A percentile compares a stretch with the other conserved stretches of the same genome.
These are phyloP conservation scores for Aschersonia sp. DNA, from an alignment of 2,329 filamentous ascomycete species.

Conservation along the genomic window DNA sequence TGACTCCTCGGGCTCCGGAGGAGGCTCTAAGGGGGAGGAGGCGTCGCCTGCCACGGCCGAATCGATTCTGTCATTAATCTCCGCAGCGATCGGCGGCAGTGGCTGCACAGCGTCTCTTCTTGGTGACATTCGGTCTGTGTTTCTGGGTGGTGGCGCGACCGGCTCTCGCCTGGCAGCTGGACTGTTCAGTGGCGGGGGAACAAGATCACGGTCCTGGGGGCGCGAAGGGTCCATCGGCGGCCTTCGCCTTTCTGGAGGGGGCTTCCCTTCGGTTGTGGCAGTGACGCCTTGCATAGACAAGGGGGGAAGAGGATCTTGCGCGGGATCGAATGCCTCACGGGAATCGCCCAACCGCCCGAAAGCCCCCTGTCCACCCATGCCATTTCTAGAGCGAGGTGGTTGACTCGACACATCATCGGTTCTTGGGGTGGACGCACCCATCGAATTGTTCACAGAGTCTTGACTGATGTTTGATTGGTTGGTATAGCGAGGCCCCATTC, in stretches of 20 bases:
- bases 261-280: slow-evolving; percentile 20
- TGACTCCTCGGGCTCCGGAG: slow-evolving; percentile 13
- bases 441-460: slow-evolving; percentile 37
- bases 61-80: slow-evolving; percentile 11
- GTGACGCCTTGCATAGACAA: neutral
- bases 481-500: slow-evolving; percentile 28
- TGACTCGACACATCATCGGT: slow-evolving; percentile 37
- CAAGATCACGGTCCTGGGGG: slow-evolving; percentile 38
- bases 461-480: slow-evolving; percentile 40
- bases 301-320: slow-evolving; percentile 4
- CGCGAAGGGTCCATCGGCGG: slow-evolving; percentile 50
- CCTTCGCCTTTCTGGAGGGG: slow-evolving; percentile 47
- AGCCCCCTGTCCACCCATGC: slow-evolving; percentile 23
- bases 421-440: slow-evolving; percentile 17
- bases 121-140: slow-evolving; percentile 31
- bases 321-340: slow-evolving; percentile 7
- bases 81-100: neutral
- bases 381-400: slow-evolving; percentile 38
- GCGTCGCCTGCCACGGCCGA: slow-evolving; percentile 2
- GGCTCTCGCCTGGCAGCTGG: slow-evolving; percentile 29
- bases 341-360: slow-evolving; percentile 20
- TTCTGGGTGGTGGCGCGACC: slow-evolving; percentile 33
- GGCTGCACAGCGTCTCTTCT: slow-evolving; percentile 23
- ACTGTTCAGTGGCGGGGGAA: slow-evolving; percentile 43
- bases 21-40: slow-evolving; percentile 9